Base-by-base conservation (phyloP, 1,284 basidiomycete genomes). In the Ganoderma meredithae region DNA sequence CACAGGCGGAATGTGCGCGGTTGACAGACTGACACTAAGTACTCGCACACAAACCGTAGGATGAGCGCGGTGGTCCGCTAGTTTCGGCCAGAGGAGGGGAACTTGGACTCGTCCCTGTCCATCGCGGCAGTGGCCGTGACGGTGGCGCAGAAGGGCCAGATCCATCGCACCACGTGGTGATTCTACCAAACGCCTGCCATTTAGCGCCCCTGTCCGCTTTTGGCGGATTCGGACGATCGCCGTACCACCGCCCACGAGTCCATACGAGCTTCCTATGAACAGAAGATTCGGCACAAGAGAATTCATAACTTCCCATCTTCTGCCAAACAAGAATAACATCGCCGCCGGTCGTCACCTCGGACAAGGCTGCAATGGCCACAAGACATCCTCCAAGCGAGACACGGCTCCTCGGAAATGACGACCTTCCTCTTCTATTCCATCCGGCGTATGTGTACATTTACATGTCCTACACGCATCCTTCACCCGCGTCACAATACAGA, bases 151-250 rank as follows among this genome's bases (percentile, higher is more conserved):
- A 52, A 52, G 5, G 25, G n/a, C 44, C n/a, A 47, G 44, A 47
- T 47, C 44, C 49, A 12, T 15, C 25, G 2, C 9, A 10, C 52
- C 52, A 55, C 52, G 52, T 55, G 52, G 52, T 17, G 27, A 55
- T 55, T 55, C 52, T 55, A 55, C 52, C 52, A 55, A 55, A 55
- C 52, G 52, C 52, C 52, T 33, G 52, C 31, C 8, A 19, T 3
- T 31, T 31, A 17, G 27, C 52, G 52, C 27, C 52, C 52, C 4
- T 19, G 15, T 55, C 52, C 27, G 52, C 27, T 31, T 55, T 55
- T 1, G 52, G 52, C 25, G 17, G 3, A 47, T 10, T 47, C 19
- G 44, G 44, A 19, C 7, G 44, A 47, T 47, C 44, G 19, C 44
- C 7, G n/a, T 7, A 22, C n/a, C 44, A 17, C 2, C 22, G n/a